Percentiles rank a stretch among this genome's conserved stretches.
Evolutionary conservation across 2,329 filamentous ascomycete genomes (phyloP).

Genomic region (Nemania sp.): DNA sequence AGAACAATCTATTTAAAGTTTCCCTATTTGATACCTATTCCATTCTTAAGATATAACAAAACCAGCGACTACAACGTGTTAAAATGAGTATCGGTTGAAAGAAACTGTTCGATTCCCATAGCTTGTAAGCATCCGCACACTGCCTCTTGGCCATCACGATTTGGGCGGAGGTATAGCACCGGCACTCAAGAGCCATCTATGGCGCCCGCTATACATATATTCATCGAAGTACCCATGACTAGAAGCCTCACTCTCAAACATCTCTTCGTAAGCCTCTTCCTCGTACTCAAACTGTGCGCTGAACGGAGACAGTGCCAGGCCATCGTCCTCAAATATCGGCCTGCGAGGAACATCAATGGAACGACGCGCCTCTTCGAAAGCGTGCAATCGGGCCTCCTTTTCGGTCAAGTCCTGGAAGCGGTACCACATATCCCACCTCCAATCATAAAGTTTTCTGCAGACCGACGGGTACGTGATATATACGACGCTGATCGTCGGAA

Average conservation of each 20-base stretch:
- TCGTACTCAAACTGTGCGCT: conserved; percentile 30
- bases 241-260: not conserved
- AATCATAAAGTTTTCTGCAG: conserved; percentile 14
- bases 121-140: not conserved
- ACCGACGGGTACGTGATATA: conserved; percentile 21
- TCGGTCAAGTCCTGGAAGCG: conserved; percentile 2
- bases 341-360: conserved; percentile 27
- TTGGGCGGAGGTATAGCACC: not conserved
- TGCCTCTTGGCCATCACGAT: not conserved
- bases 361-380: conserved; percentile 22
- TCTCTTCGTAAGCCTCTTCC: conserved; percentile 6
- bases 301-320: conserved; percentile 28
- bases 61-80: not conserved
- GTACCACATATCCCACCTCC: conserved; percentile 25
- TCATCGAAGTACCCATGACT: not conserved
- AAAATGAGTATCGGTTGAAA: not conserved
- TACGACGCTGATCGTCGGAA: conserved; percentile 28
- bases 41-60: not conserved
- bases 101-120: not conserved
- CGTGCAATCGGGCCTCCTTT: not conserved
- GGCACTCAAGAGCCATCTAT: not conserved
- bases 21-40: not conserved
- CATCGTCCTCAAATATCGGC: not conserved
- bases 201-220: not conserved
- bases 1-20: no score